phyloP scores from a whole-genome alignment of 2,329 filamentous ascomycete genomes.

The Fusarium subglutinans region DNA sequence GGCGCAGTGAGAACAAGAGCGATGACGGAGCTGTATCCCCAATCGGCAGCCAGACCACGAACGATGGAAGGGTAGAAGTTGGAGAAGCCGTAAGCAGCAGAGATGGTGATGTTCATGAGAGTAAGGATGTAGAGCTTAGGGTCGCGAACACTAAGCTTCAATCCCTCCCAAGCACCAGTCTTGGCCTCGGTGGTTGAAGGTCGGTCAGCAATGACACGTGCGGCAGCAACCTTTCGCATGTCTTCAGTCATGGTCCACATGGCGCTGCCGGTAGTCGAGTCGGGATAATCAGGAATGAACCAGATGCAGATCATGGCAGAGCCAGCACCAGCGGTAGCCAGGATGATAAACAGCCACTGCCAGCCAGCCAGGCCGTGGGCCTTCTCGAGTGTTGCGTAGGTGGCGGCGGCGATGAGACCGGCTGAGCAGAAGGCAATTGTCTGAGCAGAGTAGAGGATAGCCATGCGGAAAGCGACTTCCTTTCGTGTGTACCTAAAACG shows the following conservation, averaged over 20 bases:
- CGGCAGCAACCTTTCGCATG: conserved; percentile 7
- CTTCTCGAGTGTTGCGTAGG: neutral
- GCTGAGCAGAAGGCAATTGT: conserved; percentile 11
- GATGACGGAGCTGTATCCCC: conserved; percentile 11
- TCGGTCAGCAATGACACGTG: conserved; percentile 5
- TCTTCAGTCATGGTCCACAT: conserved; percentile 12
- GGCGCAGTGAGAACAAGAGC: conserved; percentile 9
- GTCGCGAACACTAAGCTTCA: conserved; percentile 9
- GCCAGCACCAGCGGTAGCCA: conserved; percentile 1
- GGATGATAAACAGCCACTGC: conserved; percentile 16
- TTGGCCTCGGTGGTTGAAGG: conserved; percentile 1
- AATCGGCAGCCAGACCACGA: conserved; percentile 1
- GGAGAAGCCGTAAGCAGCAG: conserved; percentile 12
- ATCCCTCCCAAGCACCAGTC: conserved; percentile 11
- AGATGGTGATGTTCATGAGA: conserved; percentile 15
- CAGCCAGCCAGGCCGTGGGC: conserved; percentile 5
- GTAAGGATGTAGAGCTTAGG: conserved; percentile 19
- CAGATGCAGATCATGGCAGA: conserved; percentile 16
- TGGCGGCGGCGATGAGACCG: neutral
- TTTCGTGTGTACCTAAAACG: neutral
- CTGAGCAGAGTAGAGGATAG: conserved; percentile 3
- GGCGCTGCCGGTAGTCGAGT: neutral
- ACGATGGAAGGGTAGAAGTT: conserved; percentile 16
- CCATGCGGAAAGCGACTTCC: conserved; percentile 9
- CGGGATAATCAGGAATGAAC: conserved; percentile 14